These are phyloP conservation scores for Termitomyces sp. DNA, from an alignment of 1,284 basidiomycete genomes.

Conservation along the genomic window DNA sequence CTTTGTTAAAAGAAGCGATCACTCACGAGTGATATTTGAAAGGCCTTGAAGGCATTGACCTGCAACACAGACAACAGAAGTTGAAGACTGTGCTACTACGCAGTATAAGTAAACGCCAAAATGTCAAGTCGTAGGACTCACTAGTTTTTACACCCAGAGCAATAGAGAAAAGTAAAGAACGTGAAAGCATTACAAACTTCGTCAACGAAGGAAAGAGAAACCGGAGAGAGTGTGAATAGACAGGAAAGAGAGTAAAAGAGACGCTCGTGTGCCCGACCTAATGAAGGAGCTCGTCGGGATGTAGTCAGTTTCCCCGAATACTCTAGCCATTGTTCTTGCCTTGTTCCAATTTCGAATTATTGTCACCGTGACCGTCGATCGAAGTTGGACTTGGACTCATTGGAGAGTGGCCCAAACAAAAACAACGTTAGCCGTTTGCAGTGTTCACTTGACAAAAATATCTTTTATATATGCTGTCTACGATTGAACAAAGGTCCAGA, in stretches of 20 bases:
- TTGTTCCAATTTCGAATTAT: too few species aligned
- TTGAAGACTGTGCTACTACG: constrained; percentile 51
- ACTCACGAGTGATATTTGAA: constrained; percentile 66
- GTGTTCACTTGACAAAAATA: too few species aligned
- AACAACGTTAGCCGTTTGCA: too few species aligned
- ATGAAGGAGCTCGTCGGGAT: constrained; percentile 2
- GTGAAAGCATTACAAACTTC: constrained; percentile 37
- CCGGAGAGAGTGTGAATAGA: not conserved
- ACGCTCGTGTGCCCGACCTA: constrained; percentile 4
- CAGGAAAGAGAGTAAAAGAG: constrained; percentile 7
- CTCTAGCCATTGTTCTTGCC: constrained; percentile 15
- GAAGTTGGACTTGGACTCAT: too few species aligned
- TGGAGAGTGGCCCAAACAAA: too few species aligned
- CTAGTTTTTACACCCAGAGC: constrained; percentile 43
- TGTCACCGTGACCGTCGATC: too few species aligned
- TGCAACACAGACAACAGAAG: constrained; percentile 67
- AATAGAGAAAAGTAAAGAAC: constrained; percentile 40
- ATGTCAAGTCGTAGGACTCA: constrained; percentile 25
- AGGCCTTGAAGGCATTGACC: constrained; percentile 76
- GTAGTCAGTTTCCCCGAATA: constrained; percentile 9
- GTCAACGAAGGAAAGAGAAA: constrained; percentile 20
- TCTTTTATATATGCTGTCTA: too few species aligned
- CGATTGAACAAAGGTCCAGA: too few species aligned
- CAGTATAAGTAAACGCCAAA: not conserved
- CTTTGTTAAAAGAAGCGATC: not conserved